Conservation (phyloP, 2,329 filamentous ascomycete species). For the Neofusicoccum ribis region DNA sequence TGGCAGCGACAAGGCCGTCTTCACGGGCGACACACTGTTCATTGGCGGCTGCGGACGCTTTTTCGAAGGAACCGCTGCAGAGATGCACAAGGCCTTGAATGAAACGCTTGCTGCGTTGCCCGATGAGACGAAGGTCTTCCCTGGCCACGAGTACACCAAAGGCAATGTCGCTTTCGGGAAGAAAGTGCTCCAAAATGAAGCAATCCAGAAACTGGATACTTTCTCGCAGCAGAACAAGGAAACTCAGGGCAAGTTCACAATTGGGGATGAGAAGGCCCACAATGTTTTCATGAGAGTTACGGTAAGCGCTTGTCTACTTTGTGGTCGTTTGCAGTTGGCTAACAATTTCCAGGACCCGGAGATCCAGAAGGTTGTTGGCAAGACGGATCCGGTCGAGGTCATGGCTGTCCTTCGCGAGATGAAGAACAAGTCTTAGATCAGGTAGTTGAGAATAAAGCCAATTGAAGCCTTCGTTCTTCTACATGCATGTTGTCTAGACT, state of each 20-base stretch:
- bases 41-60: constrained; percentile 93
- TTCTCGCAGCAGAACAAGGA: constrained; percentile 80
- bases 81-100: constrained; percentile 91
- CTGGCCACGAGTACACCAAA: constrained; percentile 98
- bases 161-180: constrained; percentile 86
- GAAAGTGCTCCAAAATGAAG: constrained; percentile 71
- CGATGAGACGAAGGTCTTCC: constrained; percentile 89
- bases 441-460: not conserved
- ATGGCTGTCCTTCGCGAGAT: constrained; percentile 85
- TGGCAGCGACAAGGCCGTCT: constrained; percentile 71
- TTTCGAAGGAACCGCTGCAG: constrained; percentile 84
- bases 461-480: too few species aligned
- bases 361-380: constrained; percentile 80
- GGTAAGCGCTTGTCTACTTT: not conserved
- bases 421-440: constrained; percentile 63
- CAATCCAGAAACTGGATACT: constrained; percentile 69
- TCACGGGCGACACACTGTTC: constrained; percentile 95
- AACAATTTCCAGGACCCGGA: constrained; percentile 64
- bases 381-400: constrained; percentile 76
- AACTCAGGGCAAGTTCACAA: constrained; percentile 94
- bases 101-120: constrained; percentile 77
- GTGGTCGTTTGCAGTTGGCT: not conserved
- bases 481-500: too few species aligned
- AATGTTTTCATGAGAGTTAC: constrained; percentile 93
- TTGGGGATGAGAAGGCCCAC: constrained; percentile 93